These are phyloP conservation scores for Pyracantha coccinea DNA, from an alignment of 331 rosid genomes.

Conservation along the genomic window DNA sequence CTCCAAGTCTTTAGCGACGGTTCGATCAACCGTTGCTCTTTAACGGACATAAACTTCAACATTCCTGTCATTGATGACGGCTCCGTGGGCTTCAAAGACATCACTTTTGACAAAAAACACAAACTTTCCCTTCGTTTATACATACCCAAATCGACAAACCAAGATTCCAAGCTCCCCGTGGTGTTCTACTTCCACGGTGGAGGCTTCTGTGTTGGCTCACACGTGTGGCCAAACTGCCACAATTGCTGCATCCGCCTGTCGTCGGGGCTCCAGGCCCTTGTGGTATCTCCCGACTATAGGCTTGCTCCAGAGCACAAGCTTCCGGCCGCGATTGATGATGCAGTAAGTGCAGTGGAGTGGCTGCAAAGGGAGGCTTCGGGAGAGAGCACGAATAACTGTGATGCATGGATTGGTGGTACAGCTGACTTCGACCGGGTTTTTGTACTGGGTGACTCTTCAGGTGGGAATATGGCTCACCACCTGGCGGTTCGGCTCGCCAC, in stretches of 20 bases:
- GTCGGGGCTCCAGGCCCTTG: constrained; percentile 31
- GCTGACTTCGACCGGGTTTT: constrained; percentile 58
- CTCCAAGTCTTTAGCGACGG: constrained; percentile 83
- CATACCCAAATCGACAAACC: constrained; percentile 29
- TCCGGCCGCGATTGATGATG: constrained; percentile 76
- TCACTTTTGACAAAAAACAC: constrained; percentile 33
- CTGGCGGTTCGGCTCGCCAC: constrained; percentile 53
- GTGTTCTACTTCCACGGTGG: constrained; percentile 69
- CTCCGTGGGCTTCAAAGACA: constrained; percentile 48
- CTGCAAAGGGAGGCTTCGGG: constrained; percentile 32
- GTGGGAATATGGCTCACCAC: constrained; percentile 87
- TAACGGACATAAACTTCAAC: constrained; percentile 29
- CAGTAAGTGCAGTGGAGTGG: constrained; percentile 62
- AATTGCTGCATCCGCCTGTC: constrained; percentile 69
- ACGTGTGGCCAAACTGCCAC: constrained; percentile 68
- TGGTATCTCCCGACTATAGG: constrained; percentile 64
- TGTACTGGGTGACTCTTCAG: constrained; percentile 76
- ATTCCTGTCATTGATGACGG: constrained; percentile 29
- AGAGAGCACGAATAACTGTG: constrained; percentile 19
- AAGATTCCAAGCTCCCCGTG: constrained; percentile 23
- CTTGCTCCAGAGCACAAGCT: constrained; percentile 76
- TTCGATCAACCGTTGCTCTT: constrained; percentile 41
- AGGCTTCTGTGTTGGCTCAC: constrained; percentile 85
- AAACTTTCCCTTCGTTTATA: constrained; percentile 61
- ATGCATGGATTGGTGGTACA: constrained; percentile 35